These are phyloP conservation scores for Saccharum officinarum DNA, from an alignment of 176 grass and related monocot genomes.

Conservation along the genomic window DNA sequence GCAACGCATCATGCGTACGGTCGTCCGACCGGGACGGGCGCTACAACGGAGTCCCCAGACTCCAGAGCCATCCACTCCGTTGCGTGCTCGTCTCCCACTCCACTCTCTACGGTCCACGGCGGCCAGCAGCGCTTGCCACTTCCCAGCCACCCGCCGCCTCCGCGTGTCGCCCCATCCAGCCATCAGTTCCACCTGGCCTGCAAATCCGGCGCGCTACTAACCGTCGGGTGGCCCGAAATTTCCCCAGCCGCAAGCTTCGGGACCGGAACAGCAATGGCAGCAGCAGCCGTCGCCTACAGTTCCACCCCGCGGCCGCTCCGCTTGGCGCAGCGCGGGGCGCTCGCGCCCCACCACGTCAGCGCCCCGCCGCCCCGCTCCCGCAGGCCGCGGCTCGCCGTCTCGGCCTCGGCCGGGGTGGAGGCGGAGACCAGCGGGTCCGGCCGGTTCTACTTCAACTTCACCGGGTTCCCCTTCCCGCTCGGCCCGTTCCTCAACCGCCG, in stretches of 20 bases:
- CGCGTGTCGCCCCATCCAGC: conserved; percentile 27
- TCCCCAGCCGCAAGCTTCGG: conserved; percentile 19
- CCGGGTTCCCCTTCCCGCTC: conserved; percentile 96
- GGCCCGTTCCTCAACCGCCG: conserved; percentile 91
- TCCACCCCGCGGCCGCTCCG: conserved; percentile 21
- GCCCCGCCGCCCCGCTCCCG: not conserved
- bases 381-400: conserved; percentile 37
- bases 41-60: too few species aligned
- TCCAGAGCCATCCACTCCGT: conserved; percentile 4
- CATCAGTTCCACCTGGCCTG: conserved; percentile 1
- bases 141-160: conserved; percentile 26
- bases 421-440: conserved; percentile 5
- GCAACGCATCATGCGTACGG: not conserved
- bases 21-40: not conserved
- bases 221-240: not conserved
- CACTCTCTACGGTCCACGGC: not conserved
- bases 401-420: conserved; percentile 13
- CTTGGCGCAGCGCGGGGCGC: not conserved
- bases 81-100: not conserved
- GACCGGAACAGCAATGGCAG: not conserved
- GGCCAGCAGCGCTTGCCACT: not conserved
- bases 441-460: conserved; percentile 94
- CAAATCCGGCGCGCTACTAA: conserved; percentile 24
- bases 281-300: conserved; percentile 31
- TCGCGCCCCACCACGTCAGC: not conserved